These are phyloP conservation scores for Jamesozyma piceae DNA, from an alignment of 805 yeast species.

Conservation along the genomic window DNA sequence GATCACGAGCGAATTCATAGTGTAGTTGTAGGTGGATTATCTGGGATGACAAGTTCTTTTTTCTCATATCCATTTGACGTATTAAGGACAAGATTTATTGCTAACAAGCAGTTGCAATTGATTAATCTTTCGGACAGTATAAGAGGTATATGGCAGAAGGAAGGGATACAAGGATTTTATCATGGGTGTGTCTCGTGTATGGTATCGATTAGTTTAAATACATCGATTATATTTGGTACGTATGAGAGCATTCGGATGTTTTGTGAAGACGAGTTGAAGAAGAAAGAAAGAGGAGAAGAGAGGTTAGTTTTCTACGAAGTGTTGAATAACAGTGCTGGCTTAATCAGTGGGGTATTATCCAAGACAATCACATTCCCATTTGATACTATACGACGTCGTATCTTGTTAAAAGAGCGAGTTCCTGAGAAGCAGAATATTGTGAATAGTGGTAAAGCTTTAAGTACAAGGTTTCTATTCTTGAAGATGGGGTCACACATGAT, in stretches of 20 bases:
- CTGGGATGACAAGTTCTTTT: slow-evolving; percentile 68
- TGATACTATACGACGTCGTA: slow-evolving; percentile 53
- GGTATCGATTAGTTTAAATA: slow-evolving; percentile 55
- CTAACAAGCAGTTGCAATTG: slow-evolving; percentile 35
- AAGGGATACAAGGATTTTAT: slow-evolving; percentile 41
- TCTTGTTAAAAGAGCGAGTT: not conserved
- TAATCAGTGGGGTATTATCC: slow-evolving; percentile 65
- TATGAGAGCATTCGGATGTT: slow-evolving; percentile 39
- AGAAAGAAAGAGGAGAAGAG: not conserved
- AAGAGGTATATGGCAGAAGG: slow-evolving; percentile 28
- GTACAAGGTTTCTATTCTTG: slow-evolving; percentile 14
- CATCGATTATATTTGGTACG: slow-evolving; percentile 67
- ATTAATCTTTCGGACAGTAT: slow-evolving; percentile 22
- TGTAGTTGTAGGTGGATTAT: slow-evolving; percentile 57
- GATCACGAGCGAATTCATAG: slow-evolving; percentile 28
- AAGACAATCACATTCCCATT: slow-evolving; percentile 76
- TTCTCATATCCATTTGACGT: slow-evolving; percentile 84
- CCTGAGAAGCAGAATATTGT: not conserved
- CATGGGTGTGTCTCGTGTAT: slow-evolving; percentile 43
- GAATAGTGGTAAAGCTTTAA: not conserved
- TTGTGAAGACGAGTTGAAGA: slow-evolving; percentile 27
- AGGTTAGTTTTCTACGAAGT: slow-evolving; percentile 7
- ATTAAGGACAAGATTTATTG: slow-evolving; percentile 78
- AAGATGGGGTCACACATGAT: slow-evolving; percentile 33
- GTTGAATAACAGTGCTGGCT: slow-evolving; percentile 53